phyloP scores from a whole-genome alignment of 176 grass and related monocot genomes.

The Miscanthus lutarioriparius region DNA sequence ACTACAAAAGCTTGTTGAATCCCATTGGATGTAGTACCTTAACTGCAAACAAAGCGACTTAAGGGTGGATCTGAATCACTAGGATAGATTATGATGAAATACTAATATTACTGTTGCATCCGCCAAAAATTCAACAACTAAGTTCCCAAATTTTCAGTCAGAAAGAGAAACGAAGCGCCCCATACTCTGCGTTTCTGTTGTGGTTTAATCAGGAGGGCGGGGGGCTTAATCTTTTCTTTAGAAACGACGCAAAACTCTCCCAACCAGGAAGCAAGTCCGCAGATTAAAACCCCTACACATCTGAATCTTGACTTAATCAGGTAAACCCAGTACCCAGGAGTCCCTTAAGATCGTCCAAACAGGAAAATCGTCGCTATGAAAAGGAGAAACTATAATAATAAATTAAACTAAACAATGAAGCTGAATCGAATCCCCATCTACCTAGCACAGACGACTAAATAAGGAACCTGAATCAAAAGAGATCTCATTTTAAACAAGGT shows the following conservation, averaged over 20 bases:
- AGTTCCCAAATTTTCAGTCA: not conserved
- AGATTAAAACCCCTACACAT: not conserved
- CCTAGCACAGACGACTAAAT: not conserved
- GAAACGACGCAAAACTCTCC: not conserved
- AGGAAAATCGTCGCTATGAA: not conserved
- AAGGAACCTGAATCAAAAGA: not conserved
- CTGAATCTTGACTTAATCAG: not conserved
- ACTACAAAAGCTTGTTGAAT: not conserved
- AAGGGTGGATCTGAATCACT: not conserved
- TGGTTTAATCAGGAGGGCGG: not conserved
- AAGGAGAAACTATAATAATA: not conserved
- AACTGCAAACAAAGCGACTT: not conserved
- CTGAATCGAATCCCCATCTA: conserved; percentile 17
- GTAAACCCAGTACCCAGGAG: not conserved
- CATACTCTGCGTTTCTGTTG: not conserved
- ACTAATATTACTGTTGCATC: not conserved
- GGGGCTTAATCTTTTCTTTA: not conserved
- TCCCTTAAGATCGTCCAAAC: not conserved
- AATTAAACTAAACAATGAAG: not conserved
- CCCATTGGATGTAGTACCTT: not conserved
- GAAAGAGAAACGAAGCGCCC: not conserved
- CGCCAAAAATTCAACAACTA: not conserved
- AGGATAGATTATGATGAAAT: not conserved
- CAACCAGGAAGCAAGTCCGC: not conserved
- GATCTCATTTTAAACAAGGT: not conserved